These are phyloP conservation scores for Pilasporangium apinafurcum DNA, from an alignment of 352 stramenopile species.

Conservation along the genomic window DNA sequence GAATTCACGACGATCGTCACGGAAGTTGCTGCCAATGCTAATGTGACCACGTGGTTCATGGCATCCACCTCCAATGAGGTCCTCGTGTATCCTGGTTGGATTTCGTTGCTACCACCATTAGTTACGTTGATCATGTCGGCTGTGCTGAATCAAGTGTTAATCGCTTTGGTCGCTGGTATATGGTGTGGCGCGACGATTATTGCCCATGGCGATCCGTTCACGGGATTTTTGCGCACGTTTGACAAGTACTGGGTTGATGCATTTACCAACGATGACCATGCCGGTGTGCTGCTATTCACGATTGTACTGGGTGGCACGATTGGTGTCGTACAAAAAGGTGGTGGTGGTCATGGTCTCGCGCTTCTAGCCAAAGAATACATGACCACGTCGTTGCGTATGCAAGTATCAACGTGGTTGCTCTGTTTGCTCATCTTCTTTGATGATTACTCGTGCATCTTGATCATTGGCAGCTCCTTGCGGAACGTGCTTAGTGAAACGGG, in stretches of 20 bases:
- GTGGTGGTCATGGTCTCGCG: constrained; percentile 79
- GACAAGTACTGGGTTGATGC: constrained; percentile 86
- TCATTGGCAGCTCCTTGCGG: constrained; percentile 84
- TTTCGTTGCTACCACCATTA: constrained; percentile 65
- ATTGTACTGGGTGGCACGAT: constrained; percentile 86
- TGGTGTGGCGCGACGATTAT: constrained; percentile 86
- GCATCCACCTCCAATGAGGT: constrained; percentile 27
- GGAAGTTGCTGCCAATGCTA: constrained; percentile 14
- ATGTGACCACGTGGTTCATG: constrained; percentile 26
- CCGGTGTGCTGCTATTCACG: constrained; percentile 85
- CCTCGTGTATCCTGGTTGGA: constrained; percentile 61
- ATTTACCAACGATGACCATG: constrained; percentile 79
- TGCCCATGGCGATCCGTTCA: constrained; percentile 63
- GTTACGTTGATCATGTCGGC: constrained; percentile 76
- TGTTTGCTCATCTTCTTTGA: constrained; percentile 90
- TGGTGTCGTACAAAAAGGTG: constrained; percentile 85
- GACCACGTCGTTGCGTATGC: constrained; percentile 77
- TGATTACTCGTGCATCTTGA: constrained; percentile 90
- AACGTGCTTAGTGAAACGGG: constrained; percentile 77
- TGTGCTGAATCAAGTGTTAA: constrained; percentile 68
- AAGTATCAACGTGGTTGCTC: constrained; percentile 77
- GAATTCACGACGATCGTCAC: constrained; percentile 45
- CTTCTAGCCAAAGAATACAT: constrained; percentile 76
- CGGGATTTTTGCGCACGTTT: constrained; percentile 77
- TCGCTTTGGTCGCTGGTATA: constrained; percentile 78